Base-by-base conservation (phyloP, 2,329 filamentous ascomycete species). In the Exophiala dermatitidis region DNA sequence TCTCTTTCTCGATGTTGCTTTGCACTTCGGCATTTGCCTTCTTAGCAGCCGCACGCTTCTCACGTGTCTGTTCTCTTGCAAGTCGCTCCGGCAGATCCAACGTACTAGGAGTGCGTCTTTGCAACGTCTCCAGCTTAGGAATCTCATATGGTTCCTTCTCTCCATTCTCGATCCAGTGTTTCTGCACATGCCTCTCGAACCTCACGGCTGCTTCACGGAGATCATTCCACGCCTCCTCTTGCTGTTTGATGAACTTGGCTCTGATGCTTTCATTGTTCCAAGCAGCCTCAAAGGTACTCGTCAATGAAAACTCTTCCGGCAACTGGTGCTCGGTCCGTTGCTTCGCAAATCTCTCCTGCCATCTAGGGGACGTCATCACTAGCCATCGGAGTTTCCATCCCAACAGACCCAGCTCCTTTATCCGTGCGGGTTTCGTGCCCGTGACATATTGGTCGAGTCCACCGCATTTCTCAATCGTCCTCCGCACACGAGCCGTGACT, bases 321-420 rank as follows among this genome's bases (percentile, higher is more conserved):
- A 95, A 66, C 0, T 88, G 87, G 46, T 93, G 68, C 19, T 73
- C 73, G 53, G 75, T 72, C 56, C 89, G 76, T 73, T 95, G 77
- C 46, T 72, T 68, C 40, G 78, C 77, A 66, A 90, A 87, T 60
- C 80, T 75, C 61, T 79, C 77, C 68, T 83, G 82, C 47, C 94
- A 79, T 19, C 73, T 72, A 1, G 76, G 73, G 3, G 83, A 90
- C 73, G 91, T 88, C 84, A 96, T 89, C 57, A 98, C 76, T 58
- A 87, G 80, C 87, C 90, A 96, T 60, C 93, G 77, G 65, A 98
- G 73, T 63, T 84, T 82, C 93, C 93, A 98, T 4, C 93, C 93
- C 60, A 85, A 85, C 48, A 91, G 83, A 3, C 93, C 93, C 53
- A 98, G 76, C 70, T 95, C 88, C 74, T 84, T 87, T 66, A 97